phyloP scores from a whole-genome alignment of 1,139 yeast species.

The Pichia sp. region DNA sequence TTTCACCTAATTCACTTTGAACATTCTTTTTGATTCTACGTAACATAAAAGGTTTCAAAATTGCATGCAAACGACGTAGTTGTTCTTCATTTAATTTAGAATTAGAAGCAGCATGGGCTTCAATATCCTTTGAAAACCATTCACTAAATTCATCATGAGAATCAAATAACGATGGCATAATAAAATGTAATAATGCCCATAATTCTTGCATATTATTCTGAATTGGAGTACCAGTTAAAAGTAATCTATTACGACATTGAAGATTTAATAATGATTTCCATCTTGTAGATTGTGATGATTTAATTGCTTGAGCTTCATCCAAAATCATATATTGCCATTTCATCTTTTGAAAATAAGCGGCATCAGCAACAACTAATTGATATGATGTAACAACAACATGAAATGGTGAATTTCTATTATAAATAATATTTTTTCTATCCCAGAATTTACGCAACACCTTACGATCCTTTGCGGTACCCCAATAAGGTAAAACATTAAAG shows the following conservation, averaged over 20 bases:
- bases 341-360: constrained; percentile 89
- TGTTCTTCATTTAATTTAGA: constrained; percentile 92
- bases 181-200: constrained; percentile 96
- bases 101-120: constrained; percentile 92
- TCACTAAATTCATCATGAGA: constrained; percentile 98
- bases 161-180: constrained; percentile 97
- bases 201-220: constrained; percentile 98
- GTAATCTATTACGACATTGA: constrained; percentile 86
- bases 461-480: constrained; percentile 97
- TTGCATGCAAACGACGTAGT: constrained; percentile 85
- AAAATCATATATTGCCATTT: constrained; percentile 99
- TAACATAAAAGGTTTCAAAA: constrained; percentile 94
- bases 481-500: constrained; percentile 91
- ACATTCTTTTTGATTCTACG: constrained; percentile 97
- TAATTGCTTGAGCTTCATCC: constrained; percentile 98
- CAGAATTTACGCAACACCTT: constrained; percentile 90
- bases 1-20: constrained; percentile 95
- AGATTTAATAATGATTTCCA: constrained; percentile 90
- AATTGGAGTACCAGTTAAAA: constrained; percentile 96
- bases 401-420: constrained; percentile 86
- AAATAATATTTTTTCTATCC: constrained; percentile 90
- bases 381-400: constrained; percentile 95
- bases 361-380: constrained; percentile 93
- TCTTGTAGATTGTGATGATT: constrained; percentile 87
- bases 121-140: constrained; percentile 98